Conservation (phyloP, 129 eudicot genomes). For the Pulicaria dysenterica region DNA sequence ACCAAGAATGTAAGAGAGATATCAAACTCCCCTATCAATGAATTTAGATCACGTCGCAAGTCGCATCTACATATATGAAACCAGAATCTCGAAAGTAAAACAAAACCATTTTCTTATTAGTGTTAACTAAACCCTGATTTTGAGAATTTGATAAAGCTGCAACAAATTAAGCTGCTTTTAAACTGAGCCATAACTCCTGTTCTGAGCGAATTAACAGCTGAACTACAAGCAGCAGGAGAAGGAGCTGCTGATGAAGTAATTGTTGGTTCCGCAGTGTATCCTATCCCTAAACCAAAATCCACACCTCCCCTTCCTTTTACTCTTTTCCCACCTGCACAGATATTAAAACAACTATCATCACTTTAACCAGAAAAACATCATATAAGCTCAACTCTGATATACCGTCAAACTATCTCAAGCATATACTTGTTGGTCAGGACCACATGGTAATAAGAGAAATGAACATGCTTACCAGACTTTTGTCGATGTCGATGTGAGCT, state of each 20-base stretch:
- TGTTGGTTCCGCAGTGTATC: conserved; percentile 67
- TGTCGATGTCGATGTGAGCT: no score
- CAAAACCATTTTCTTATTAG: conserved; percentile 58
- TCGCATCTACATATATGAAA: no score
- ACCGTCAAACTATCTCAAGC: neutral
- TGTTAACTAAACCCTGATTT: conserved; percentile 41
- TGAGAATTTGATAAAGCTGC: conserved; percentile 81
- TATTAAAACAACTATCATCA: conserved; percentile 15
- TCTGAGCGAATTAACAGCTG: conserved; percentile 72
- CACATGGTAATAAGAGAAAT: no score
- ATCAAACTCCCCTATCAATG: conserved; percentile 2
- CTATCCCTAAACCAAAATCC: conserved; percentile 97
- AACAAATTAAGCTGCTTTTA: conserved; percentile 77
- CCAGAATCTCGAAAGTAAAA: conserved; percentile 93
- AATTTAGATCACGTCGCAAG: conserved; percentile 14
- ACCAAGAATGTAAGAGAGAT: neutral
- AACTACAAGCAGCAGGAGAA: conserved; percentile 51
- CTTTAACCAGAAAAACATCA: neutral
- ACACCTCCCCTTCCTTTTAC: conserved; percentile 99
- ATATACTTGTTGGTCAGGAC: neutral
- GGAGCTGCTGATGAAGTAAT: conserved; percentile 37
- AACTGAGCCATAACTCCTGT: conserved; percentile 91
- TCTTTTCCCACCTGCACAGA: conserved; percentile 75
- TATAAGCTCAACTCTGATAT: neutral
- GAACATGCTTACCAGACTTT: no score